Evolutionary conservation across 1,284 basidiomycete genomes (phyloP), one percentile per base, ranked within the genome.

Genomic region (Stereum hirsutum): DNA sequence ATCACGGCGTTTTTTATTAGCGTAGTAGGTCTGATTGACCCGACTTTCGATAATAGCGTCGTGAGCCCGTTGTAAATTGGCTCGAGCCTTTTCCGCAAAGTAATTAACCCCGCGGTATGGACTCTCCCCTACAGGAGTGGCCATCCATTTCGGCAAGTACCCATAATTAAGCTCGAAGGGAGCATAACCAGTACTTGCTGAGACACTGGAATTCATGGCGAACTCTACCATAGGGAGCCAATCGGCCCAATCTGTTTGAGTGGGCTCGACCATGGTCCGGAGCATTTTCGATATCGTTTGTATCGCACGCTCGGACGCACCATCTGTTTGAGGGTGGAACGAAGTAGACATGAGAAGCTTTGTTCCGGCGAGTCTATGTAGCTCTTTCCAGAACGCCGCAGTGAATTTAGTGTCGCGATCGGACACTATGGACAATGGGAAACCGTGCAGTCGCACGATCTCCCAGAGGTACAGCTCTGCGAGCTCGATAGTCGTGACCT

Each of bases 121-220:
- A n/a, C n/a, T n/a, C n/a, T n/a, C n/a, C n/a, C n/a, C n/a, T n/a
- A n/a, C n/a, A n/a, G n/a, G n/a, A n/a, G n/a, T n/a, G n/a, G n/a
- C n/a, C n/a, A n/a, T n/a, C n/a, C n/a, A n/a, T n/a, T n/a, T n/a
- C n/a, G n/a, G n/a, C n/a, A n/a, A n/a, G n/a, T n/a, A n/a, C n/a
- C n/a, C n/a, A n/a, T n/a, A n/a, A n/a, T n/a, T n/a, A n/a, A 51
- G 42, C 36, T 55, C 43, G 57, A 67, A 68, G 1, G 58, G 63
- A 0, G 62, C 48, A 21, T 51, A 48, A 2, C 46, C 49, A 17
- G 57, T 63, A 6, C 58, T 44, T 47, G 27, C 28, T 15, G 42
- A 59, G 5, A 50, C 35, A 0, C 52, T 46, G 35, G 61, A 63
- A 52, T 67, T 66, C 48, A 59, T 57, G 1, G 52, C 49, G 42